phyloP scores from a whole-genome alignment of 1,284 basidiomycete genomes.

The Tilletia walkeri region DNA sequence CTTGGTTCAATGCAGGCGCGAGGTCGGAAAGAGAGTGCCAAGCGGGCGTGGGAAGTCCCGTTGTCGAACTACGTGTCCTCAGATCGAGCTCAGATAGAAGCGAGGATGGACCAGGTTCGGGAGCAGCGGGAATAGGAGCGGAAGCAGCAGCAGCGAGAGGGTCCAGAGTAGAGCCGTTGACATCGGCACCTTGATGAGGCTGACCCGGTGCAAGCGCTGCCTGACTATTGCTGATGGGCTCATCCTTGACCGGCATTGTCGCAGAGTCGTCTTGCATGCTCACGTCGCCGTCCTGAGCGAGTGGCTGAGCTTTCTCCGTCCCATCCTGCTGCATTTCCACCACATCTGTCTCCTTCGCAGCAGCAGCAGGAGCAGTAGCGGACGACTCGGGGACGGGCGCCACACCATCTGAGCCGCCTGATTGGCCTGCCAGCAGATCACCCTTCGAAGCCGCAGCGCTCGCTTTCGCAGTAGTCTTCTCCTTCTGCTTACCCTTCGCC shows the following conservation, averaged over 20 bases:
- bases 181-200: not conserved
- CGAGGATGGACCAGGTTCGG: too few species aligned
- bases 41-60: slow-evolving; percentile 18
- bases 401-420: too few species aligned
- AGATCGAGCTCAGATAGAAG: too few species aligned
- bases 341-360: not conserved
- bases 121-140: too few species aligned
- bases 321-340: not conserved
- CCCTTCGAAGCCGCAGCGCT: not conserved
- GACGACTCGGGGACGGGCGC: too few species aligned
- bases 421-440: not conserved
- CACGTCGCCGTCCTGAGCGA: not conserved
- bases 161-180: too few species aligned
- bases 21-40: slow-evolving; percentile 23
- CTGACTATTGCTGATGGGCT: not conserved
- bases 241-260: not conserved
- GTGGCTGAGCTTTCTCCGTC: too few species aligned
- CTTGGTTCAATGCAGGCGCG: slow-evolving; percentile 44
- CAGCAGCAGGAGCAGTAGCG: not conserved
- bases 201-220: not conserved
- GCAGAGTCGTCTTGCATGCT: slow-evolving; percentile 1
- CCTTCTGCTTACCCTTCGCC: too few species aligned
- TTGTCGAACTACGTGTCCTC: too few species aligned
- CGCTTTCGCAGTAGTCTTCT: not conserved
- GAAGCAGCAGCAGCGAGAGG: too few species aligned